Percentiles rank a stretch among this genome's conserved stretches.
Conservation (phyloP, 1,284 basidiomycete genomes). For the Sporisorium reilianum region DNA sequence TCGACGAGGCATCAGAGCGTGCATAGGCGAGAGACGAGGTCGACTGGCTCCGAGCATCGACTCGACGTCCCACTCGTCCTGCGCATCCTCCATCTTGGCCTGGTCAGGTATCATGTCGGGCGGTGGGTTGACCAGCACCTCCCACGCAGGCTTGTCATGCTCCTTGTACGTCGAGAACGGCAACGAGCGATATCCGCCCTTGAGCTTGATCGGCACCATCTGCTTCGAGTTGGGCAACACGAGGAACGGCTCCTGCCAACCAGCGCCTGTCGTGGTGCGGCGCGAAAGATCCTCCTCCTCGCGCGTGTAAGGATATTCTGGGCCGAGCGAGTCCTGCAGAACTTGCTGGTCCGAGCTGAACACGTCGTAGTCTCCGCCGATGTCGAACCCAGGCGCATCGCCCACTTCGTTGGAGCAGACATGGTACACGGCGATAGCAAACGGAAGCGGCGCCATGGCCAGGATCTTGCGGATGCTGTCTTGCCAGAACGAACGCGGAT, state of each 20-base stretch:
- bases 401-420: conserved; percentile 35
- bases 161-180: conserved; percentile 24
- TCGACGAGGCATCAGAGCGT: conserved; percentile 27
- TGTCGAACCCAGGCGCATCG: conserved; percentile 40
- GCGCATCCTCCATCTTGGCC: conserved; percentile 15
- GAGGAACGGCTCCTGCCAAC: conserved; percentile 44
- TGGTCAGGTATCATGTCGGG: conserved; percentile 15
- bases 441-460: conserved; percentile 25
- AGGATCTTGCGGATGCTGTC: conserved; percentile 13
- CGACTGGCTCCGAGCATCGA: conserved; percentile 29
- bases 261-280: conserved; percentile 35
- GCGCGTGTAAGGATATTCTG: conserved; percentile 27
- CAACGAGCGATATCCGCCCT: conserved; percentile 33
- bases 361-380: conserved; percentile 35
- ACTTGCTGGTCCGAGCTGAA: conserved; percentile 13
- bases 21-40: conserved; percentile 27
- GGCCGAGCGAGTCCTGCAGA: conserved; percentile 4
- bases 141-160: conserved; percentile 32
- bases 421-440: conserved; percentile 41
- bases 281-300: conserved; percentile 32
- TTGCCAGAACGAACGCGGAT: conserved; percentile 43
- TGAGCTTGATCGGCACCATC: conserved; percentile 35
- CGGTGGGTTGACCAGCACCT: conserved; percentile 34
- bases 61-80: conserved; percentile 46
- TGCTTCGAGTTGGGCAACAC: conserved; percentile 28